phyloP scores from a whole-genome alignment of 169 alveolate species.

The Plasmodium gallinaceum region DNA sequence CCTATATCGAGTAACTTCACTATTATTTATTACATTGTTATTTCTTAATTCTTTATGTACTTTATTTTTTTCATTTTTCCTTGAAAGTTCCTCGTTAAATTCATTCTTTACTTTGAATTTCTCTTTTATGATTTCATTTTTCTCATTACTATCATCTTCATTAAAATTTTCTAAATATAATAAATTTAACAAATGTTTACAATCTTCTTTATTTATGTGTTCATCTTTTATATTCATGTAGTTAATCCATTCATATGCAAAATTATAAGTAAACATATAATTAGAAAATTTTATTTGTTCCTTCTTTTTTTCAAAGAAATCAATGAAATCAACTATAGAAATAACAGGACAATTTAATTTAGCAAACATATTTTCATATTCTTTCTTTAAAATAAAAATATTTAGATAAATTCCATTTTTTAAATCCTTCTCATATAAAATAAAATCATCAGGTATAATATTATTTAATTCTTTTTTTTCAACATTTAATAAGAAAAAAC shows the following conservation, averaged over 20 bases:
- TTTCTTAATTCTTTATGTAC: neutral
- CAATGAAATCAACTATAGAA: constrained; percentile 23
- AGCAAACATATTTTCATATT: neutral
- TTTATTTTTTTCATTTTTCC: neutral
- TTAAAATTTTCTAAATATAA: neutral
- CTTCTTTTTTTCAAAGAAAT: constrained; percentile 39
- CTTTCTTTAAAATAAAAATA: constrained; percentile 24
- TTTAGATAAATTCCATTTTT: constrained; percentile 42
- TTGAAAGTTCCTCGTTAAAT: constrained; percentile 1
- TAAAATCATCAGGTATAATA: constrained; percentile 66
- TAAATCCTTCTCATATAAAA: constrained; percentile 32
- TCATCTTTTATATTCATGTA: constrained; percentile 36
- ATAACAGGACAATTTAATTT: neutral
- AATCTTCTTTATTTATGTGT: constrained; percentile 1
- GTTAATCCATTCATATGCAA: constrained; percentile 66
- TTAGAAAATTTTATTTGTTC: constrained; percentile 24
- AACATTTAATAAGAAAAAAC: constrained; percentile 35
- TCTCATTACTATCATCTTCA: neutral
- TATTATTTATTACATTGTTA: neutral
- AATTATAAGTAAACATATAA: constrained; percentile 32
- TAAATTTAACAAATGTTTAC: constrained; percentile 2
- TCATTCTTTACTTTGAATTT: neutral
- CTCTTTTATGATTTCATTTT: neutral
- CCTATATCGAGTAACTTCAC: too few species aligned
- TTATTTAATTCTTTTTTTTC: constrained; percentile 1